Base-by-base conservation (phyloP, 2,329 filamentous ascomycete species). In the Bipolaris gigantea region DNA sequence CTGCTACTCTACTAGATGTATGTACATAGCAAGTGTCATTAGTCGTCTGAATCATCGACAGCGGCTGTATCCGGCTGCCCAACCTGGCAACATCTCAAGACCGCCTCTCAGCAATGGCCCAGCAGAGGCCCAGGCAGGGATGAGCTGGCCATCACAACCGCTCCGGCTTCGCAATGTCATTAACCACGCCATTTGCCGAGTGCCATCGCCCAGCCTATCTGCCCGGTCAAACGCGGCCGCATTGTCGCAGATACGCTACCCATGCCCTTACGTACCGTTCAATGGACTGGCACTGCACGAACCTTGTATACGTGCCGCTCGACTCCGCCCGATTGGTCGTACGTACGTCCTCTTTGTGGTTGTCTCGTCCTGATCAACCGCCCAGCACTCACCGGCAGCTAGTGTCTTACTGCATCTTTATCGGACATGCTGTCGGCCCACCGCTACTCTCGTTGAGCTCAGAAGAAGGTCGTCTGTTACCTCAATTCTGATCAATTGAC, bases 331-430 rank as follows among this genome's bases (percentile, higher is more conserved):
- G 38, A 62, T 62, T 62, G 57, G 60, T 27, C 46, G 25, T 48
- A 25, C 47, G 27, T 38, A 41, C 50, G 38, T 35, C 50, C 30
- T 55, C 36, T 36, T 18, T 38, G 47, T 30, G 49, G 36, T 44
- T 47, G 38, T 46, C 36, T 55, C 35, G 50, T 54, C 41, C 48
- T 60, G 53, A 61, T 60, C 58, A 58, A 60, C 55, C 16, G 53
- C 33, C 44, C 35, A 48, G 47, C 54, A 53, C 52, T 45, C 43
- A 53, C 43, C 48, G 55, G 50, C 42, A 56, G 52, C 47, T 50
- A 56, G 40, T 58, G 48, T 52, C 52, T 50, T 54, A 60, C 50
- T 51, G 57, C 55, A 41, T 58, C 52, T 55, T 50, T 61, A 39
- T 33, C 53, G 51, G 56, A 41, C 48, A 57, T 54, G 50, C 41